Conservation (phyloP, 208 protist genomes). For the Wallacemonas sp. region DNA sequence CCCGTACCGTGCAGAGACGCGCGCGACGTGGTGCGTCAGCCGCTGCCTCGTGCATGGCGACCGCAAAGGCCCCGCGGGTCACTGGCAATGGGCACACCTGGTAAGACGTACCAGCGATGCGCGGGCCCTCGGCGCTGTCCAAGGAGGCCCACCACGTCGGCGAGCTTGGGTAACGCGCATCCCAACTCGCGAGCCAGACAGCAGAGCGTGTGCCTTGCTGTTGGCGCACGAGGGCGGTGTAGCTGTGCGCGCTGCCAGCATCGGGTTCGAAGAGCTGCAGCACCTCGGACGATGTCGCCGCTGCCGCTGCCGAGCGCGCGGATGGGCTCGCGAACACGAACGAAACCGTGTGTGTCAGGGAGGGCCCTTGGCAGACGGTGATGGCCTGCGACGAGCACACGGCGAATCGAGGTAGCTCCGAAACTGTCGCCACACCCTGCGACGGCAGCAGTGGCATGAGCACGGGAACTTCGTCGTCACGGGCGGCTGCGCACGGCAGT, state of each 20-base stretch:
- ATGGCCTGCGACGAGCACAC: slow-evolving; percentile 6
- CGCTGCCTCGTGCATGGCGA: too few species aligned
- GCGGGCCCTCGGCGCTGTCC: neutral
- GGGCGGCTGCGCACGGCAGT: slow-evolving; percentile 13
- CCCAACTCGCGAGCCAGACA: slow-evolving; percentile 2
- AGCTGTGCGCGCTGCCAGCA: neutral
- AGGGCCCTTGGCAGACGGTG: neutral
- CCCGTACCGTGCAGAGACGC: too few species aligned
- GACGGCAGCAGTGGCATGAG: neutral
- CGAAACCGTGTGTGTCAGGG: neutral
- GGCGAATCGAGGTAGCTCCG: neutral
- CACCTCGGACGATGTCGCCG: neutral
- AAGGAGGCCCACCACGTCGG: neutral
- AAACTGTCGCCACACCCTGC: too few species aligned
- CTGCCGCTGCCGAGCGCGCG: neutral
- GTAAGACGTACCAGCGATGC: neutral
- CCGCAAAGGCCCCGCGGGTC: too few species aligned
- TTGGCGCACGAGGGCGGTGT: slow-evolving; percentile 7
- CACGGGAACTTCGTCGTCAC: neutral
- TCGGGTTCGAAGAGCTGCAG: neutral
- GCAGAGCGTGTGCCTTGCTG: neutral
- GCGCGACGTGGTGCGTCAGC: too few species aligned
- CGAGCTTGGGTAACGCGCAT: neutral
- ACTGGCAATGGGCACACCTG: neutral
- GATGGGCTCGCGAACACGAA: neutral